Percentiles rank a stretch among this genome's conserved stretches.
Evolutionary conservation across 176 grass and related monocot genomes (phyloP).

Genomic region (Oryza rufipogon): DNA sequence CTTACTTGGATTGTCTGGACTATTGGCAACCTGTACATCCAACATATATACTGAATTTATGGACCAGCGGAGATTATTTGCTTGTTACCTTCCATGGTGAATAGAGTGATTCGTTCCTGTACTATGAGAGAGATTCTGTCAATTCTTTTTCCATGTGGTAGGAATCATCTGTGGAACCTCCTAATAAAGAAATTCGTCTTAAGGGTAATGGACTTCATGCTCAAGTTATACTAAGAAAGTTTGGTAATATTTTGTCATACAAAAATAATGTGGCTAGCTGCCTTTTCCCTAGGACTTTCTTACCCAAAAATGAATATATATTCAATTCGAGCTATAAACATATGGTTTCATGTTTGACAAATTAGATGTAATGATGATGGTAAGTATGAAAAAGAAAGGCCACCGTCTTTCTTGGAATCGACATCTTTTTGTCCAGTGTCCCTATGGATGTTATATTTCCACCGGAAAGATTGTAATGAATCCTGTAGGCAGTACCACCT

Average conservation of each 20-base stretch:
- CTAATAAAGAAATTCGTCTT: neutral
- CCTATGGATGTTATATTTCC: neutral
- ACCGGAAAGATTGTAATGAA: neutral
- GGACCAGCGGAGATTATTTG: neutral
- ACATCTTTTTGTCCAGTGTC: conserved; percentile 12
- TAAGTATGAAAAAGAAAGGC: neutral
- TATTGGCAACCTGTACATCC: neutral
- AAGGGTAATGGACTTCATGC: neutral
- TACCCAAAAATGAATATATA: no score
- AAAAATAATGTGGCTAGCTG: neutral
- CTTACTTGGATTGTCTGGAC: neutral
- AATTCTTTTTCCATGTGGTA: neutral
- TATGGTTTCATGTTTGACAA: neutral
- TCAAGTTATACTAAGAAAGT: neutral
- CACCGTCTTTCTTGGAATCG: neutral
- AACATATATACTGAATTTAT: neutral
- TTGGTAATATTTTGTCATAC: neutral
- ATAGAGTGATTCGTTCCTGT: neutral
- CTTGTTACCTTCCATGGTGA: neutral
- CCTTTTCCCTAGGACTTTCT: no score
- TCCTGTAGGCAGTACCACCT: neutral
- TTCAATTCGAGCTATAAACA: neutral
- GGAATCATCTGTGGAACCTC: neutral
- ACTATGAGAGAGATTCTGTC: neutral
- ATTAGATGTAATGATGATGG: conserved; percentile 16